Base-by-base conservation (phyloP, 768 basidiomycete species). In the Phanerochaete sordida region DNA sequence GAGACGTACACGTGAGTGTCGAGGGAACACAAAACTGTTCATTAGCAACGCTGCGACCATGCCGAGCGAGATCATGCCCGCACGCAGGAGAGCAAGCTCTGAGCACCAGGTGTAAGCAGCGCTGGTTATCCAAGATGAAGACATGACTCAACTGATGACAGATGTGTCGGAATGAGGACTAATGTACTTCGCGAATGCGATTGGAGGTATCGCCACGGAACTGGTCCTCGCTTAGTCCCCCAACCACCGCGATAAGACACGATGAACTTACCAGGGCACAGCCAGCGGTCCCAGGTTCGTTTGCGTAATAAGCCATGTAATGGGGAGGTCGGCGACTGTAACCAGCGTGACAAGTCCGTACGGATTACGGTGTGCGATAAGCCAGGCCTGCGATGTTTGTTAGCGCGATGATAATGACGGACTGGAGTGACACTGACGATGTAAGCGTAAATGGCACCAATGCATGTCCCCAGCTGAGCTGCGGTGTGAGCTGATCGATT, bases 21-120 rank as follows among this genome's bases (percentile, higher is more conserved):
- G 73, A 46, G 80, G 81, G 61, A 79, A 82, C 7, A 82, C 57
- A 5, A 81, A 47, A 30, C 73, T 75, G 62, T 80, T 82, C 70
- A 77, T 70, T 27, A 73, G 43, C 9, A 82, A 64, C 3, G 80
- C 81, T 15, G 73, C 74, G 26, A 81, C 61, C 55, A 82, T 80
- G 12, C 81, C 81, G 21, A 73, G 69, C 52, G 71, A 70, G 28
- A 82, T 82, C 72, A 78, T 75, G 2, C 68, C 62, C 16, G 73
- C 76, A 49, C 80, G 72, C 46, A 75, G 68, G 12, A 73, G 62
- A 15, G 78, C 75, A 9, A 81, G 67, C 45, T 67, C 81, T 82
- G 56, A 5, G 24, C n/a, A 12, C 7, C 49, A 12, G 56, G 35
- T 21, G 30, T 39, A 24, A 46, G 3, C 12, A 35, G 24, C 26